phyloP scores from a whole-genome alignment of 2,329 filamentous ascomycete genomes.

The Ascosphaera acerosa region DNA sequence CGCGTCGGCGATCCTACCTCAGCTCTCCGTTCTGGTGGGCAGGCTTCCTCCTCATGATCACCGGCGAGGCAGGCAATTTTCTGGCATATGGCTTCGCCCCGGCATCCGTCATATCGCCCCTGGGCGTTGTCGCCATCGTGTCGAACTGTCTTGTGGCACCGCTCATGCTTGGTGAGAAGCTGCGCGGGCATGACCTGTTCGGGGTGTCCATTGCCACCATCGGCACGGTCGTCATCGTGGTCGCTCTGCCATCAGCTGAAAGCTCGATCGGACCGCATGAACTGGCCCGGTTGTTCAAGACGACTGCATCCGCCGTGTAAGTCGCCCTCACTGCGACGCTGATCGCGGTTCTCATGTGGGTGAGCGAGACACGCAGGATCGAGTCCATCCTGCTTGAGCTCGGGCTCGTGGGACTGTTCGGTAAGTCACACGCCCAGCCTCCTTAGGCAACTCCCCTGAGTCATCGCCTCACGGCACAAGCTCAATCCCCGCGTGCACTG shows the following conservation, averaged over 20 bases:
- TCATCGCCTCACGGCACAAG: neutral
- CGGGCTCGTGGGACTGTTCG: constrained; percentile 78
- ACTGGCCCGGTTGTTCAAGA: constrained; percentile 71
- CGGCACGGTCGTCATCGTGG: constrained; percentile 75
- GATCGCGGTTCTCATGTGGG: constrained; percentile 55
- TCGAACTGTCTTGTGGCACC: constrained; percentile 96
- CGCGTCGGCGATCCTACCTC: constrained; percentile 57
- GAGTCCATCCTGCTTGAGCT: constrained; percentile 77
- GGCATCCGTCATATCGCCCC: constrained; percentile 84
- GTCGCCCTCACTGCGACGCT: constrained; percentile 47
- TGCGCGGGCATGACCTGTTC: constrained; percentile 60
- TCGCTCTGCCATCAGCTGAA: constrained; percentile 74
- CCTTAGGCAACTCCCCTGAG: constrained; percentile 3
- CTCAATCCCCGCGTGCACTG: neutral
- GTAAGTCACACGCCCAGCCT: constrained; percentile 24
- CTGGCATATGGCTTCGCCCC: constrained; percentile 93
- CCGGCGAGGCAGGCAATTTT: constrained; percentile 91
- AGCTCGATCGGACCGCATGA: constrained; percentile 75
- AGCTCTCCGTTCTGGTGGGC: constrained; percentile 90
- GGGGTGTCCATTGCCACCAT: constrained; percentile 70
- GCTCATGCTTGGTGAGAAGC: constrained; percentile 73
- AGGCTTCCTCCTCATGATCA: constrained; percentile 72
- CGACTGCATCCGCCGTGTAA: constrained; percentile 77
- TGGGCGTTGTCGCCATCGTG: constrained; percentile 88
- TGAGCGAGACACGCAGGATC: constrained; percentile 61